These are phyloP conservation scores for Usnea hakonensis DNA, from an alignment of 495 filamentous ascomycete genomes.

Conservation along the genomic window DNA sequence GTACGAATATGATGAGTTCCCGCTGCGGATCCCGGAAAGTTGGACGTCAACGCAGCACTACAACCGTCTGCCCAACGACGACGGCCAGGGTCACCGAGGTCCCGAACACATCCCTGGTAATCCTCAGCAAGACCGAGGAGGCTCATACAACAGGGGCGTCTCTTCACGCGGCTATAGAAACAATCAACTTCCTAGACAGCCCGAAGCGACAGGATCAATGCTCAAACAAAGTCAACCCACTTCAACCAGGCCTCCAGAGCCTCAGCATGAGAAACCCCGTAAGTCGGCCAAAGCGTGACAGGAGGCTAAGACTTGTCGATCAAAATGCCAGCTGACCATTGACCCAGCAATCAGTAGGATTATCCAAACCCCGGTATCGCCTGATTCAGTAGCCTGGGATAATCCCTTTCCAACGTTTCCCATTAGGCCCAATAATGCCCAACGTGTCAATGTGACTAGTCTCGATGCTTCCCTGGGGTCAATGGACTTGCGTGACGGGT, in stretches of 20 bases:
- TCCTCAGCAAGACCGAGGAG: not conserved
- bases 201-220: not conserved
- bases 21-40: not conserved
- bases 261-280: slow-evolving; percentile 13
- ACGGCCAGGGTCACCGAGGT: not conserved
- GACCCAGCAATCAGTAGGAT: slow-evolving; percentile 24
- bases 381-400: slow-evolving; percentile 50
- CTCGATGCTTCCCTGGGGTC: slow-evolving; percentile 21
- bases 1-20: not conserved
- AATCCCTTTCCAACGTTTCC: slow-evolving; percentile 64
- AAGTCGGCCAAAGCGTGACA: not conserved
- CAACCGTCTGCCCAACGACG: not conserved
- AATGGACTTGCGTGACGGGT: slow-evolving; percentile 47
- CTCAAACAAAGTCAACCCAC: not conserved
- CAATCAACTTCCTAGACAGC: not conserved
- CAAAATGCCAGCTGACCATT: slow-evolving; percentile 1
- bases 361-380: slow-evolving; percentile 33
- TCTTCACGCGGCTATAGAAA: not conserved
- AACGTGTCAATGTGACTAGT: not conserved
- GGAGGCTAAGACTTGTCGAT: not conserved
- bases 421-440: slow-evolving; percentile 38
- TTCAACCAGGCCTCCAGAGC: slow-evolving; percentile 1
- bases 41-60: slow-evolving; percentile 2
- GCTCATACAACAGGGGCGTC: not conserved
- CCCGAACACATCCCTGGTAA: not conserved